phyloP scores from a whole-genome alignment of 1,139 yeast genomes.

The Geotrichum reessii region DNA sequence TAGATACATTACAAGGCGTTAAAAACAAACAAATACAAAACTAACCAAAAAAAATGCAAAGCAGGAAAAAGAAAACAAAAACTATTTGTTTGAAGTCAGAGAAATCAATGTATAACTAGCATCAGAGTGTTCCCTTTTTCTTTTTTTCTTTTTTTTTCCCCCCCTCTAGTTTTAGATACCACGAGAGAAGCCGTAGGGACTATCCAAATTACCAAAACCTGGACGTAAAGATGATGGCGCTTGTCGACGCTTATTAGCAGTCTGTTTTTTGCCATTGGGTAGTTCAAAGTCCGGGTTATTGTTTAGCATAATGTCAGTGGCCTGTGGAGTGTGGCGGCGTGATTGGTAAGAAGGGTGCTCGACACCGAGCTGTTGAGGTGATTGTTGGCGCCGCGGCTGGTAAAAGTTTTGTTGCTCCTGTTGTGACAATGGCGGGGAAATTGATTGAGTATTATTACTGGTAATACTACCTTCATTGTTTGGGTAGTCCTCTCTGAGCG shows the following conservation, averaged over 20 bases:
- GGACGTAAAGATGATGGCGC: slow-evolving; percentile 7
- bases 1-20: not conserved
- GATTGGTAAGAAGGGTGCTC: slow-evolving; percentile 1
- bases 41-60: not conserved
- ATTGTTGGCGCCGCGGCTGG: not conserved
- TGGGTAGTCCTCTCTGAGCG: not conserved
- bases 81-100: no score
- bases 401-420: not conserved
- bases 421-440: not conserved
- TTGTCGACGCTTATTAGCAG: not conserved
- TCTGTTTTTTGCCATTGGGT: slow-evolving; percentile 18
- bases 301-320: slow-evolving; percentile 31
- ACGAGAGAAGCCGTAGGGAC: slow-evolving; percentile 11
- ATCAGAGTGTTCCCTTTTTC: no score
- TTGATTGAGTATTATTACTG: not conserved
- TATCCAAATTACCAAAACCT: slow-evolving; percentile 11
- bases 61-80: not conserved
- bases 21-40: not conserved
- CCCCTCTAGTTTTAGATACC: not conserved
- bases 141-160: not conserved
- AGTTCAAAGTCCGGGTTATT: slow-evolving; percentile 36
- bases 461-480: not conserved
- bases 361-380: not conserved
- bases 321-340: slow-evolving; percentile 13
- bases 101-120: no score